Evolutionary conservation across 192 early-diverging fungal genomes (phyloP).

Genomic region (Phlyctochytrium planicorne): DNA sequence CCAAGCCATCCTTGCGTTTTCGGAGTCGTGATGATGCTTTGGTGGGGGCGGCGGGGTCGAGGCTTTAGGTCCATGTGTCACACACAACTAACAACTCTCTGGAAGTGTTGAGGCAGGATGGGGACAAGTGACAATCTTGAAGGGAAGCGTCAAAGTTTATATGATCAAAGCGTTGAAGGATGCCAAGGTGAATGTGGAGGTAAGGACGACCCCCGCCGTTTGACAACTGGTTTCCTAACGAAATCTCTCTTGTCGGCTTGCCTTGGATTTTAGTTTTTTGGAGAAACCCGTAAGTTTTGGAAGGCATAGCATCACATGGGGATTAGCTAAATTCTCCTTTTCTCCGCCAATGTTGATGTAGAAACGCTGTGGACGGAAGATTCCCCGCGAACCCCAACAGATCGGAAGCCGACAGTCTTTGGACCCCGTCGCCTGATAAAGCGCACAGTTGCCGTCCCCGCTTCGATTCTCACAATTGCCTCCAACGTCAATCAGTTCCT

Average conservation of each 20-base stretch:
- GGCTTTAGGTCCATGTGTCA: not conserved
- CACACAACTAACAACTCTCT: not conserved
- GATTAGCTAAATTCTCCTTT: not conserved
- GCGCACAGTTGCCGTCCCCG: not conserved
- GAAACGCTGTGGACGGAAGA: conserved; percentile 1
- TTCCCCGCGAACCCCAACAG: not conserved
- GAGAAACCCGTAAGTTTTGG: not conserved
- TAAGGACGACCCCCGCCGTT: not conserved
- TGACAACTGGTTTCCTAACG: not conserved
- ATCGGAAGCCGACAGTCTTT: not conserved
- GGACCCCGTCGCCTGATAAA: not conserved
- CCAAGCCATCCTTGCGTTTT: too few relatives aligned
- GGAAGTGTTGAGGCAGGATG: not conserved
- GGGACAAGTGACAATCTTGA: not conserved
- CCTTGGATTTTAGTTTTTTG: not conserved
- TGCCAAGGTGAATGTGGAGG: not conserved
- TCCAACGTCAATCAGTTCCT: too few relatives aligned
- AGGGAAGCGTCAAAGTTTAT: not conserved
- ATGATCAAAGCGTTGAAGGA: not conserved
- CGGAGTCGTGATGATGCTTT: too few relatives aligned
- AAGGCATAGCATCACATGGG: not conserved
- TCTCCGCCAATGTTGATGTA: not conserved
- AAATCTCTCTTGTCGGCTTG: not conserved
- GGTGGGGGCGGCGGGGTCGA: not conserved
- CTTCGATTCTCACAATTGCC: not conserved